These are phyloP conservation scores for Ramalina intermedia DNA, from an alignment of 495 filamentous ascomycete genomes.

Conservation along the genomic window DNA sequence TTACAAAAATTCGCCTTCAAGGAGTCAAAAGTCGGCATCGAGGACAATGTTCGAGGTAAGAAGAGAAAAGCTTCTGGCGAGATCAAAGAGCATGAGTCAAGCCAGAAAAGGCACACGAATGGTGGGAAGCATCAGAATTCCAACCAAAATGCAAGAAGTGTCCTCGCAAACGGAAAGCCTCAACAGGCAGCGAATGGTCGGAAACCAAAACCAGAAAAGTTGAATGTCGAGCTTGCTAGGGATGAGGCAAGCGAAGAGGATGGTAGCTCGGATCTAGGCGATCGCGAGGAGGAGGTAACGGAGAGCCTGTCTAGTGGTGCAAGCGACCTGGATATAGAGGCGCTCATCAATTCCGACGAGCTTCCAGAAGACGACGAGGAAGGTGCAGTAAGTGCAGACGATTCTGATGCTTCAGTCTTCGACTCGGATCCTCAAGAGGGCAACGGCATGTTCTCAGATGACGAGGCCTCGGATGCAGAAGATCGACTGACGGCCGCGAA, in stretches of 20 bases:
- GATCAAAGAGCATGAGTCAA: conserved; percentile 15
- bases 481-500: conserved; percentile 91
- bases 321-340: conserved; percentile 36
- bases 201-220: conserved; percentile 22
- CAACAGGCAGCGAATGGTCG: conserved; percentile 18
- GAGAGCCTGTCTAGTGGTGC: conserved; percentile 36
- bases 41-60: conserved; percentile 28
- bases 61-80: conserved; percentile 28
- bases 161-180: conserved; percentile 17
- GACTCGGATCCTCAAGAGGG: conserved; percentile 58
- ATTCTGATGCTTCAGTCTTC: conserved; percentile 47
- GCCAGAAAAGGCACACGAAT: conserved; percentile 22
- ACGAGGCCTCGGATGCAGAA: conserved; percentile 79
- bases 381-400: conserved; percentile 41
- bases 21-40: conserved; percentile 59
- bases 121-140: conserved; percentile 17
- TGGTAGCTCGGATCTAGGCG: conserved; percentile 27
- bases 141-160: conserved; percentile 17
- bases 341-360: conserved; percentile 18
- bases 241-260: conserved; percentile 26
- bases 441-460: conserved; percentile 77
- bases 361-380: conserved; percentile 33
- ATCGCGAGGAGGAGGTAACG: conserved; percentile 30
- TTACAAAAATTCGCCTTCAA: conserved; percentile 55
- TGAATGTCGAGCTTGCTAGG: conserved; percentile 25